A percentile compares a stretch with the other conserved stretches of the same genome.
Conservation (phyloP, 2,329 filamentous ascomycete species). For the Xylariaceae sp. region DNA sequence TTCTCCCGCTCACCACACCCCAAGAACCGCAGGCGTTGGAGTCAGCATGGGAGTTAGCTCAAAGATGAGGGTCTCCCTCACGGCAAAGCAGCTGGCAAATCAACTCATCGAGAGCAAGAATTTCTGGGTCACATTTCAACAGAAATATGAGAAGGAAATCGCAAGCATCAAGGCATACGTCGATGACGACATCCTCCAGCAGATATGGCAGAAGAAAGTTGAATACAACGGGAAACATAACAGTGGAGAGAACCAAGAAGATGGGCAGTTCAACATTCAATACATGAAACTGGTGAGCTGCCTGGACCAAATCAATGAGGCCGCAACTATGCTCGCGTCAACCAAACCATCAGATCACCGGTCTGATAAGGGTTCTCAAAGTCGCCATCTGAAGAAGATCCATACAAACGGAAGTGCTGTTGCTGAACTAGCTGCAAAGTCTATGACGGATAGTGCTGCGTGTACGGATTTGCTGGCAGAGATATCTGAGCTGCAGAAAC, state of each 20-base stretch:
- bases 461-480: conserved; percentile 32
- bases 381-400: conserved; percentile 31
- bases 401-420: conserved; percentile 21
- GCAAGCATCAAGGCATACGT: conserved; percentile 29
- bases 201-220: conserved; percentile 35
- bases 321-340: conserved; percentile 16
- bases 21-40: background rate
- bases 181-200: conserved; percentile 24
- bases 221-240: conserved; percentile 21
- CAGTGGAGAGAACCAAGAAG: conserved; percentile 16
- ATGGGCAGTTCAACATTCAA: conserved; percentile 28
- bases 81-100: conserved; percentile 30
- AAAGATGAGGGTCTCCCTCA: conserved; percentile 31
- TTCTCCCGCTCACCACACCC: background rate
- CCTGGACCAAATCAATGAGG: conserved; percentile 28
- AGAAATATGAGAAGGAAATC: conserved; percentile 31
- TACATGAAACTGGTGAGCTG: conserved; percentile 31
- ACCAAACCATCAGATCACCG: conserved; percentile 7
- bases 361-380: conserved; percentile 24
- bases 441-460: conserved; percentile 23
- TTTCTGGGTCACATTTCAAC: conserved; percentile 28
- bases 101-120: conserved; percentile 30
- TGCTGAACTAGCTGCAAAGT: conserved; percentile 25
- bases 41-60: conserved; percentile 14
- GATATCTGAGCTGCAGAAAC: conserved; percentile 29